Percentiles rank a stretch among this genome's conserved stretches.
Evolutionary conservation across 1,284 basidiomycete species (phyloP).

Genomic region (Pisolithus thermaeus): DNA sequence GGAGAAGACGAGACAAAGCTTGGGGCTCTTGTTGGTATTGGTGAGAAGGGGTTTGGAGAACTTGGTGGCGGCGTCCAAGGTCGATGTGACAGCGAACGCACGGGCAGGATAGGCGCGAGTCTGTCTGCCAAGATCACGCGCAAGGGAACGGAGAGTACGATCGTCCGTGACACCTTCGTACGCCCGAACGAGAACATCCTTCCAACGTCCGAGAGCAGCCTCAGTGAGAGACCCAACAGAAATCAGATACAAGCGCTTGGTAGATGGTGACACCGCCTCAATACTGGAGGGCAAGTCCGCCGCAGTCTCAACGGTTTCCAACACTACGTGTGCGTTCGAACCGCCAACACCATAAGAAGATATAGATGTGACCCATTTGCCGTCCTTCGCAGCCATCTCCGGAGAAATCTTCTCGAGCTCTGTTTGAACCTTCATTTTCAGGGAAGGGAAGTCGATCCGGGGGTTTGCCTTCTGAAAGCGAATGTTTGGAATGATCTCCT

Average conservation of each 20-base stretch:
- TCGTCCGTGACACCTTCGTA: constrained; percentile 16
- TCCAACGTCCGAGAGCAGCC: constrained; percentile 19
- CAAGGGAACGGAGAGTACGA: constrained; percentile 16
- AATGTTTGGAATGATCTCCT: constrained; percentile 23
- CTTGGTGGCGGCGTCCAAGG: constrained; percentile 15
- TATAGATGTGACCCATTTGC: constrained; percentile 23
- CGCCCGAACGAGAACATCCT: constrained; percentile 12
- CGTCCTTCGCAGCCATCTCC: constrained; percentile 21
- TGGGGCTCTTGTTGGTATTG: constrained; percentile 16
- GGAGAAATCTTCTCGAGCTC: constrained; percentile 18
- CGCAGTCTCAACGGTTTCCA: constrained; percentile 17
- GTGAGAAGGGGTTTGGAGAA: constrained; percentile 22
- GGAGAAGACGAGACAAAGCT: constrained; percentile 27
- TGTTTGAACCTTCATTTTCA: constrained; percentile 24
- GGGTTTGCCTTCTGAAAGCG: constrained; percentile 24
- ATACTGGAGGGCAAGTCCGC: constrained; percentile 7
- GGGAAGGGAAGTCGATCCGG: constrained; percentile 19
- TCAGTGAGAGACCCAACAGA: constrained; percentile 22
- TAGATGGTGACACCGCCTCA: not conserved
- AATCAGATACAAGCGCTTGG: constrained; percentile 19
- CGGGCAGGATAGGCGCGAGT: constrained; percentile 23
- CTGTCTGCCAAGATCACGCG: constrained; percentile 22
- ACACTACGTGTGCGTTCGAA: constrained; percentile 23
- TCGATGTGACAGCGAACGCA: constrained; percentile 18
- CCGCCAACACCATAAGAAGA: constrained; percentile 26